These are phyloP conservation scores for Cordyceps fumosorosea DNA, from an alignment of 2,329 filamentous ascomycete species.

Conservation along the genomic window DNA sequence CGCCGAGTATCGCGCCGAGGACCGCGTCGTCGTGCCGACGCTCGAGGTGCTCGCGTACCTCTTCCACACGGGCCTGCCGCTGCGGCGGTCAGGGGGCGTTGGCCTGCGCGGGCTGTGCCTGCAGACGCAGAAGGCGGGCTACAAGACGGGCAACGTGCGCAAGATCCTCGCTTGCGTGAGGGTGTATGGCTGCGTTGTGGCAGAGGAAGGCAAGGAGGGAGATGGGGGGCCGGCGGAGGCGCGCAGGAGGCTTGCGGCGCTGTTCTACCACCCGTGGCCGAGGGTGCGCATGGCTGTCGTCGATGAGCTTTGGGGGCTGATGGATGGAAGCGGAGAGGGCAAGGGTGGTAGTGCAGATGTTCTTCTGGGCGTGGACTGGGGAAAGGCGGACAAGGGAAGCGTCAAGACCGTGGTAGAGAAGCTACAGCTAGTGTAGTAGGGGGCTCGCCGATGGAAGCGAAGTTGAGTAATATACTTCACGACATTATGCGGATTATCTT, in stretches of 20 bases:
- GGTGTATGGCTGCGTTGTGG: conserved; percentile 66
- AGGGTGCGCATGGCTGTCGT: conserved; percentile 56
- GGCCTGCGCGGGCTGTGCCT: conserved; percentile 55
- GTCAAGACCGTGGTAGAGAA: conserved; percentile 37
- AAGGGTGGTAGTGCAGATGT: conserved; percentile 23
- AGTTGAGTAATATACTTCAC: no score
- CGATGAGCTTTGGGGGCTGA: conserved; percentile 52
- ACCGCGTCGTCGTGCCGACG: conserved; percentile 67
- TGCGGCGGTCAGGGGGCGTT: conserved; percentile 27
- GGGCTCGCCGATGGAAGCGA: no score
- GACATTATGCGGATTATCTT: no score
- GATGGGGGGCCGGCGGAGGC: conserved; percentile 42
- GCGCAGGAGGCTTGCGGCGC: conserved; percentile 60
- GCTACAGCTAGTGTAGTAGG: conserved; percentile 32
- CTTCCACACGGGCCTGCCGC: conserved; percentile 52
- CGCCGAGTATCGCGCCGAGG: conserved; percentile 47
- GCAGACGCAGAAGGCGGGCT: conserved; percentile 69
- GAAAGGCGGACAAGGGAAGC: conserved; percentile 41
- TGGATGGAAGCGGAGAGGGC: conserved; percentile 22
- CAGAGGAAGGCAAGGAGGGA: conserved; percentile 9
- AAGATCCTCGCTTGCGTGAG: conserved; percentile 76
- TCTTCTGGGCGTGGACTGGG: conserved; percentile 52
- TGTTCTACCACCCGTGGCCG: conserved; percentile 79
- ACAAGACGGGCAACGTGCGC: conserved; percentile 73
- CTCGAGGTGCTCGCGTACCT: conserved; percentile 75